Base-by-base conservation (phyloP, 371 early-diverging fungal species). In the Massospora cicadina region DNA sequence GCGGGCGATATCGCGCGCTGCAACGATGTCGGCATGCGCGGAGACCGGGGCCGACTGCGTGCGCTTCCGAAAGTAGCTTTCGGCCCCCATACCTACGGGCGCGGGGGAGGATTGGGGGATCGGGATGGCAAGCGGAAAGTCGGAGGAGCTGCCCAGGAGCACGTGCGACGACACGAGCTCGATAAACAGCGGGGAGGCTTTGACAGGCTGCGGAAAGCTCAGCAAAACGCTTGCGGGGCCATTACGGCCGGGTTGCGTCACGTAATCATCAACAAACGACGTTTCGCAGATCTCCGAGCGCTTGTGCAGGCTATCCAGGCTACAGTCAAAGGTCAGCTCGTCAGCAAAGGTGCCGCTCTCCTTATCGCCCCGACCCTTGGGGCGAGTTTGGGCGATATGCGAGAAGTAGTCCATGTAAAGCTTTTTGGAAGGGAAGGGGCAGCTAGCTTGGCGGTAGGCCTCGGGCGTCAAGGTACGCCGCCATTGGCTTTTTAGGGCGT, bases 211-310 rank as follows among this genome's bases (percentile, higher is more conserved):
- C 7, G 62, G 62, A 23, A 62, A 62, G 21, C 43, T 30, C 17
- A 62, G 26, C 10, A 54, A 33, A 17, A 33, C 27, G n/a, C 17
- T 33, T 30, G 33, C 27, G 25, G 32, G 25, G 60, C 28, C 21
- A 13, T 10, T 21, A 26, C 32, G 24, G 25, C 31, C 21, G 25
- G 31, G 25, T 7, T 62, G 32, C 13, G n/a, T 12, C 2, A 62
- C 17, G 23, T 62, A 62, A 31, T 62, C 62, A 62, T 31, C 32
- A 17, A 33, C 62, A 62, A 62, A 62, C 3, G 32, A 21, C 3
- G 43, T 33, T 43, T 62, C 62, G 43, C 62, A 62, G 43, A 62
- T 62, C 23, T 23, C 13, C 2, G 62, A 62, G 31, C 62, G 13
- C 12, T 31, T 2, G 26, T 62, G 62, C 17, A 62, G 25, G 10